A percentile compares a stretch with the other conserved stretches of the same genome.
These are phyloP conservation scores for Aspergillus intermedius DNA, from an alignment of 2,329 filamentous ascomycete species.

Conservation along the genomic window DNA sequence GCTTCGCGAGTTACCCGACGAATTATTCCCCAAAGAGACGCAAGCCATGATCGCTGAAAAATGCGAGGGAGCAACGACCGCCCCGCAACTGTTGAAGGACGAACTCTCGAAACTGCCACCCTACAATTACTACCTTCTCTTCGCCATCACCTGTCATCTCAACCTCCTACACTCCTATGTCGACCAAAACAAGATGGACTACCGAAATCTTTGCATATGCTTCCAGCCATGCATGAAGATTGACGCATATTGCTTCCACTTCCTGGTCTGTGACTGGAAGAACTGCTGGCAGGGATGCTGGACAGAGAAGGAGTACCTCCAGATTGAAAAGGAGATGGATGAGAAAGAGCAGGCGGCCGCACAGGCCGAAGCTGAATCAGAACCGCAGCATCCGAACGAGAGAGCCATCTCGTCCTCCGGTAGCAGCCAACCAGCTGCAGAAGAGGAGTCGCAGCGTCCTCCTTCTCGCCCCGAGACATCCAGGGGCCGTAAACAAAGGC, in stretches of 20 bases:
- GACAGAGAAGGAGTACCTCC: conserved; percentile 74
- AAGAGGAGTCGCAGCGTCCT: conserved; percentile 22
- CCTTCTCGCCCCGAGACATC: conserved; percentile 19
- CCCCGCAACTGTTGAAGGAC: conserved; percentile 80
- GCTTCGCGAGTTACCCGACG: conserved; percentile 89
- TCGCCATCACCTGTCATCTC: conserved; percentile 93
- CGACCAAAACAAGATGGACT: conserved; percentile 98
- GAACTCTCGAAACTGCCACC: conserved; percentile 90
- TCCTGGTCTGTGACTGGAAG: conserved; percentile 89
- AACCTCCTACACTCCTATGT: conserved; percentile 85
- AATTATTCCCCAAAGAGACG: conserved; percentile 78
- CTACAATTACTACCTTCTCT: conserved; percentile 95
- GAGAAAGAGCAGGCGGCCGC: conserved; percentile 24
- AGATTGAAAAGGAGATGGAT: conserved; percentile 44
- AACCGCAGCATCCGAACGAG: conserved; percentile 38
- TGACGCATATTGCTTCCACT: conserved; percentile 90
- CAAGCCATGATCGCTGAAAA: conserved; percentile 76
- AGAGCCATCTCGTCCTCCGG: conserved; percentile 59
- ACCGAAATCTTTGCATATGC: conserved; percentile 89
- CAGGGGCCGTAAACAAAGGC: conserved; percentile 24
- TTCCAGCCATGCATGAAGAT: conserved; percentile 97
- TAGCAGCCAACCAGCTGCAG: conserved; percentile 50
- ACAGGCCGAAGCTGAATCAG: conserved; percentile 13
- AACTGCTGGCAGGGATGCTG: conserved; percentile 96
- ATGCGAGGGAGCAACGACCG: conserved; percentile 69